phyloP scores from a whole-genome alignment of 768 basidiomycete genomes.

The Xanthoconium purpureum region DNA sequence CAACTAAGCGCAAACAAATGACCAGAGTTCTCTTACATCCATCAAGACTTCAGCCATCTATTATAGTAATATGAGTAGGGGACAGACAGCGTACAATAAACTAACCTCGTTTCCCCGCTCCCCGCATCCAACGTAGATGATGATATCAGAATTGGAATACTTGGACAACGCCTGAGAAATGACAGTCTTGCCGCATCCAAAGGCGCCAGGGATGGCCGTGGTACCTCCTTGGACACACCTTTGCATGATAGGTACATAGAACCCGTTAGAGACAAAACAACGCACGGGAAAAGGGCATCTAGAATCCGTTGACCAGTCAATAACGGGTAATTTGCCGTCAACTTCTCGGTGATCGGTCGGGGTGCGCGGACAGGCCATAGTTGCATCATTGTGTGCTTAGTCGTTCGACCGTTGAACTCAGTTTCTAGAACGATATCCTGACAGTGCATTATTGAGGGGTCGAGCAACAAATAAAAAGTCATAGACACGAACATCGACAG shows the following conservation, averaged over 20 bases:
- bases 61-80: conserved; percentile 7
- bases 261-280: conserved; percentile 7
- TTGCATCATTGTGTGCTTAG: conserved; percentile 95
- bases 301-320: conserved; percentile 96
- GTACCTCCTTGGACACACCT: conserved; percentile 97
- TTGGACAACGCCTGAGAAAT: conserved; percentile 98
- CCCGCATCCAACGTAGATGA: conserved; percentile 98
- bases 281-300: conserved; percentile 94
- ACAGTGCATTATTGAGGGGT: background rate
- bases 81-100: conserved; percentile 36
- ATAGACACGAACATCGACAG: conserved; percentile 66
- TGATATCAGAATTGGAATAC: conserved; percentile 98
- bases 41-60: conserved; percentile 98
- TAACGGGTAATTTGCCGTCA: conserved; percentile 87
- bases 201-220: conserved; percentile 97
- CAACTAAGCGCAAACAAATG: conserved; percentile 1
- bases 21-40: conserved; percentile 55
- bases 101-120: conserved; percentile 94
- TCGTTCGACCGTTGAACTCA: conserved; percentile 93
- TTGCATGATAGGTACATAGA: conserved; percentile 1
- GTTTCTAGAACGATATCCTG: conserved; percentile 96
- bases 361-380: conserved; percentile 99
- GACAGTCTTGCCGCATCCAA: conserved; percentile 98
- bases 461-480: background rate
- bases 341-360: conserved; percentile 92